Evolutionary conservation across 805 yeast genomes (phyloP).

Genomic region (Zygosaccharomyces bisporus): DNA sequence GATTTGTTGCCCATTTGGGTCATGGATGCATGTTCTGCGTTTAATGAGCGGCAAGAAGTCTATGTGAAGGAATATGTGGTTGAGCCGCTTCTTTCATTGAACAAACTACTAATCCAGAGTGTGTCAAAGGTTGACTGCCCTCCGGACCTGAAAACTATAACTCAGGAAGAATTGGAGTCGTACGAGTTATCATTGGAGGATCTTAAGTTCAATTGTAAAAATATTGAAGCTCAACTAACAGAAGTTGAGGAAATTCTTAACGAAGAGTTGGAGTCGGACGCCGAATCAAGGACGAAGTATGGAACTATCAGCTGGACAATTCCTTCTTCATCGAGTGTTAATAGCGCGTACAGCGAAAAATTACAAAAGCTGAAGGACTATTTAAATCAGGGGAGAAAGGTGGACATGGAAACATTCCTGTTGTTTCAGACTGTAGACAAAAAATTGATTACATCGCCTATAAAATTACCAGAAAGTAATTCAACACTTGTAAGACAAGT

Average conservation of each 20-base stretch:
- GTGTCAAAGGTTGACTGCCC: conserved; percentile 53
- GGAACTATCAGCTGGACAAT: conserved; percentile 58
- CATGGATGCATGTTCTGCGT: conserved; percentile 63
- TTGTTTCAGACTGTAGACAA: conserved; percentile 49
- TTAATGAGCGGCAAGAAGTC: conserved; percentile 57
- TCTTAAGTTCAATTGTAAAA: conserved; percentile 45
- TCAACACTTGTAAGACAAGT: conserved; percentile 38
- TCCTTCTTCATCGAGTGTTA: conserved; percentile 44
- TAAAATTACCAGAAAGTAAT: conserved; percentile 29
- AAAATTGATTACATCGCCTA: conserved; percentile 40
- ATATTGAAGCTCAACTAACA: conserved; percentile 42
- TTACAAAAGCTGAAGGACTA: conserved; percentile 46
- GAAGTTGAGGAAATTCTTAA: conserved; percentile 46
- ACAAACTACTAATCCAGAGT: conserved; percentile 42
- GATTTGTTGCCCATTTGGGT: conserved; percentile 63
- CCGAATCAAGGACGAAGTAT: conserved; percentile 44
- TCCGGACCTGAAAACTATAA: conserved; percentile 57
- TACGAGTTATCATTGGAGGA: conserved; percentile 52
- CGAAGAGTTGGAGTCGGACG: conserved; percentile 56
- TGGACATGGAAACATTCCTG: conserved; percentile 52
- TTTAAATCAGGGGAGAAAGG: conserved; percentile 52
- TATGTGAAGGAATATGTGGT: conserved; percentile 46
- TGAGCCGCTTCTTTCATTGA: conserved; percentile 48
- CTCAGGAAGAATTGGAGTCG: conserved; percentile 54
- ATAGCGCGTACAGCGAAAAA: conserved; percentile 38